Evolutionary conservation across 371 early-diverging fungal species (phyloP), one percentile per base, ranked within the genome.

Genomic region (Mortierella sp.): DNA sequence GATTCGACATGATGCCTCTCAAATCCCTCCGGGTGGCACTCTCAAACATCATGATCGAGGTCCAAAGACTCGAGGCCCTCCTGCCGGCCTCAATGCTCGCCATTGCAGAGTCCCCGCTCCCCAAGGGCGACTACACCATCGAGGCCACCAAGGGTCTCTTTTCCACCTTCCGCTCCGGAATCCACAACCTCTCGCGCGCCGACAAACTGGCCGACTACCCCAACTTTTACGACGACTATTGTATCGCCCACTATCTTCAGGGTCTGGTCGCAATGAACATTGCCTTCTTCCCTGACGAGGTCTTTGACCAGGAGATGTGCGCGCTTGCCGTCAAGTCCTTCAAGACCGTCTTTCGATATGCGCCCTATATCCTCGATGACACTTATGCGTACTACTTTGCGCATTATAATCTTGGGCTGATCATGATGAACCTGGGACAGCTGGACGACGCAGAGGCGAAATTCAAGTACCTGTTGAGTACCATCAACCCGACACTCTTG

Each of bases 1-100:
- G 74, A 1, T 82, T 82, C 50, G 82, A 82, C n/a, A 82, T 77
- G 82, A 82, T 82, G 82, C 82, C 82, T 4, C 16, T 82, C 11
- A 77, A 71, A 43, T 74, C 71, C 9, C 52, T 82, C 26, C 71
- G 82, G 6, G 70, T 77, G 13, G 82, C 82, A 2, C 45, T 82
- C 1, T 47, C 74, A 61, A 82, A 74, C 37, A 82, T 82, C 53
- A 77, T 77, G 78, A 8, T 74, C 26, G 75, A 74, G 41, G 75
- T 75, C 44, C 64, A 74, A 34, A 74, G 75, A 14, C 73, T 82
- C 16, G 82, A 82, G 2, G 71, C 40, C 22, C 72, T 74, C 45
- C 61, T 82, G 0, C 82, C 82, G 10, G 53, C 82, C 2, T 75
- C 82, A 0, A 82, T 82, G 82, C 26, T 68, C 41, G 77, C 78